These are phyloP conservation scores for Capsicum pubescens DNA, from an alignment of 257 asterid genomes.

Conservation along the genomic window DNA sequence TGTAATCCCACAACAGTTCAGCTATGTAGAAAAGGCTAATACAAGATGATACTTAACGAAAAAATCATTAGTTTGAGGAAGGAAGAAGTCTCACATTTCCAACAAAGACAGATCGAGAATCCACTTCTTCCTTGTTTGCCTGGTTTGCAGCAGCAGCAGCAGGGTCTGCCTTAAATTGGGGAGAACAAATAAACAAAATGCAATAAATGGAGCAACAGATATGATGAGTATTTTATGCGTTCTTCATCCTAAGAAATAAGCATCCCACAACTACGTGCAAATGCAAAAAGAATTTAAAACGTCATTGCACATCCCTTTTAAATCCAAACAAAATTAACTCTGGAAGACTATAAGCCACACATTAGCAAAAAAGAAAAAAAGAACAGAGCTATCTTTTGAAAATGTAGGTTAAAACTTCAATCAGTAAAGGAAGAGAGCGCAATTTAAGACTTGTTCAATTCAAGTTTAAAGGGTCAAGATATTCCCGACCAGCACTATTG, in stretches of 20 bases:
- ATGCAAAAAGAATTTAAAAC: constrained; percentile 1
- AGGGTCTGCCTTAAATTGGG: constrained; percentile 26
- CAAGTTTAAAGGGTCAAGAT: not conserved
- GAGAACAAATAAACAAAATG: not conserved
- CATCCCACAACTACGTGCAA: not conserved
- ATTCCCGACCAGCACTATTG: not conserved
- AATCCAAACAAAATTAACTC: not conserved
- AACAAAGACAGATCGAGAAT: constrained; percentile 29
- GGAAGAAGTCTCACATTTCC: constrained; percentile 30
- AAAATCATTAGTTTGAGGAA: not conserved
- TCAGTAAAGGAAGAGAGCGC: not conserved
- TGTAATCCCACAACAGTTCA: not conserved
- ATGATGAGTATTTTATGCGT: not conserved
- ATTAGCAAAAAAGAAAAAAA: not conserved
- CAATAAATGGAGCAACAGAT: not conserved
- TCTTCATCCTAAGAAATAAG: not conserved
- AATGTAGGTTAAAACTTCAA: constrained; percentile 14
- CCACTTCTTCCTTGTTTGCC: constrained; percentile 30
- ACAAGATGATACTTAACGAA: constrained; percentile 11
- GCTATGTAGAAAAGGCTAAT: not conserved
- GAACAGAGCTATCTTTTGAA: not conserved
- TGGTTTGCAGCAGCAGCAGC: constrained; percentile 7
- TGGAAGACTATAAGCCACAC: not conserved
- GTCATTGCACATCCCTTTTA: constrained; percentile 5
- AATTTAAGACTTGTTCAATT: not conserved